Base-by-base conservation (phyloP, 495 filamentous ascomycete genomes). In the Neurospora sp. region DNA sequence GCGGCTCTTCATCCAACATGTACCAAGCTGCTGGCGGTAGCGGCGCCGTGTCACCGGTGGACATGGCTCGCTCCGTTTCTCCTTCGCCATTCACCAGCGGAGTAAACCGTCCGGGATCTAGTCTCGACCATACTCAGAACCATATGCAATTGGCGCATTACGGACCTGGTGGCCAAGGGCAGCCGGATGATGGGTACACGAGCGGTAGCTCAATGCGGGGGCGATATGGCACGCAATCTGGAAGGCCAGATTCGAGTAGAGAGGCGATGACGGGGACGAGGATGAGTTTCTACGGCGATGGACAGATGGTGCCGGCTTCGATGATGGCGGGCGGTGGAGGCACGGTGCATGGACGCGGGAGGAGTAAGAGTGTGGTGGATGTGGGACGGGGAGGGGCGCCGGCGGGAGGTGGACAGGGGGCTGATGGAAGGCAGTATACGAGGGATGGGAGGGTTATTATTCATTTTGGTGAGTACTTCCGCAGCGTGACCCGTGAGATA, bases 401-500 rank as follows among this genome's bases (percentile, higher is more conserved):
- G 11, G 11, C 24, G 54, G 54, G 54, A 31, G 54, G 54, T 66
- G 54, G 54, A 9, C 54, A 66, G 54, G 54, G 54, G 21, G 45
- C 45, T 10, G 45, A 54, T 54, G 45, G 84, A 15, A 84, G 91
- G 73, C 93, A 94, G 75, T 93, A 90, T 77, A 94, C 92, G 40
- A 88, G 89, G 75, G 94, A 98, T 79, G 96, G 96, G 38, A 89
- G 92, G 73, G 89, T 91, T 66, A 94, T 98, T 78, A 79, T 99
- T 78, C 92, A 97, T 83, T 97, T 93, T 82, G 92, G 96, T 98
- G 87, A 90, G 93, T n/a, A n/a, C n/a, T n/a, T n/a, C n/a, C n/a
- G n/a, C n/a, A n/a, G n/a, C n/a, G n/a, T n/a, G n/a, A n/a, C n/a
- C n/a, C n/a, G n/a, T n/a, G n/a, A n/a, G n/a, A n/a, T n/a, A n/a